Percentiles rank a stretch among this genome's conserved stretches.
These are phyloP conservation scores for Massarina eburnea DNA, from an alignment of 2,329 filamentous ascomycete genomes.

Conservation along the genomic window DNA sequence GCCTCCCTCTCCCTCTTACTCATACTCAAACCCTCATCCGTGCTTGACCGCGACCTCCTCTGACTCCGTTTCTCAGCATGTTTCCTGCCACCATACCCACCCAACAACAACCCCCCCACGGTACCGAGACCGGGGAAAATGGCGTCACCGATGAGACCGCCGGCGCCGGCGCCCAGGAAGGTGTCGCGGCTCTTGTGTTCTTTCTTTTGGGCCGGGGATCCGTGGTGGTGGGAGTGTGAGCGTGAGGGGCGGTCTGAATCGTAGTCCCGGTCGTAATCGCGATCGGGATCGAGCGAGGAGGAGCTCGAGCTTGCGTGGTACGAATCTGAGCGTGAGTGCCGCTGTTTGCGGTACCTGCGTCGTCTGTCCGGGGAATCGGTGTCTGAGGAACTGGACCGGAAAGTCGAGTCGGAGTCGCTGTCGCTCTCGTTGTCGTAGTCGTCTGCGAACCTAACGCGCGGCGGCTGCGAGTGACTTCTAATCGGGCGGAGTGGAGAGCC, in stretches of 20 bases:
- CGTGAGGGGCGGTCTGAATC: neutral
- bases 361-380: conserved; percentile 17
- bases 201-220: conserved; percentile 9
- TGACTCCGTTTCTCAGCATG: conserved; percentile 40
- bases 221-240: neutral
- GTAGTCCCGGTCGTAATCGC: conserved; percentile 12
- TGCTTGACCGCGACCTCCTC: conserved; percentile 26
- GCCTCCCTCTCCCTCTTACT: conserved; percentile 23
- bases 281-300: conserved; percentile 14
- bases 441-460: conserved; percentile 35
- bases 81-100: conserved; percentile 47
- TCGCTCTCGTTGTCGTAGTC: conserved; percentile 18
- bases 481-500: conserved; percentile 26
- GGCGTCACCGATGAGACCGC: conserved; percentile 47
- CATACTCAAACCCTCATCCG: conserved; percentile 26
- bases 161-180: conserved; percentile 49
- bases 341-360: conserved; percentile 16
- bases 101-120: conserved; percentile 42
- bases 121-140: conserved; percentile 50
- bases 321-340: neutral
- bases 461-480: conserved; percentile 36
- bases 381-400: conserved; percentile 16
- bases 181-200: conserved; percentile 39
- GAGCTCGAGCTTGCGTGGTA: conserved; percentile 10
- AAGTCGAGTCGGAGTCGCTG: conserved; percentile 12